A percentile compares a stretch with the other conserved stretches of the same genome.
Evolutionary conservation across 2,329 filamentous ascomycete genomes (phyloP).

Genomic region (Atkinsonella hypoxylon): DNA sequence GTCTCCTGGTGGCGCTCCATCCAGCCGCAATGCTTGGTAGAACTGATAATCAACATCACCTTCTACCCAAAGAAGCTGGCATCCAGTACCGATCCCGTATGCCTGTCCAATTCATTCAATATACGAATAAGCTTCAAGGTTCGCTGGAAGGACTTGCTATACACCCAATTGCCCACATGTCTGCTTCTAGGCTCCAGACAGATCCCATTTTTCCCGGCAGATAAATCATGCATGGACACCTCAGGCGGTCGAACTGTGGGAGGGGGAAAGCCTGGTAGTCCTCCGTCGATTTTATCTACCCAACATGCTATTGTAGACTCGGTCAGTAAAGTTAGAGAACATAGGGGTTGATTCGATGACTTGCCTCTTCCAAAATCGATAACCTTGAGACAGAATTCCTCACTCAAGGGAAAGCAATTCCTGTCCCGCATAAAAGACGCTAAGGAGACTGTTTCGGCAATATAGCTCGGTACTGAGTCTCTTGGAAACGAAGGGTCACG

Average conservation of each 20-base stretch:
- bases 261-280: not conserved
- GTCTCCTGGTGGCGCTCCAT: not conserved
- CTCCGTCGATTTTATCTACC: not conserved
- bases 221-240: not conserved
- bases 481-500: not conserved
- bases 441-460: not conserved
- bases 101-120: not conserved
- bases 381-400: not conserved
- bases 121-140: not conserved
- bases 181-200: not conserved
- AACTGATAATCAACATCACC: not conserved
- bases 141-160: not conserved
- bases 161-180: slow-evolving; percentile 1
- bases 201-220: not conserved
- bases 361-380: not conserved
- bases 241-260: not conserved
- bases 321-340: too few relatives aligned
- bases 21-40: not conserved
- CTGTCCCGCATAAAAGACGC: not conserved
- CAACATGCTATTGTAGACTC: not conserved
- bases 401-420: not conserved
- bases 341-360: too few relatives aligned
- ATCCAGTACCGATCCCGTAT: slow-evolving; percentile 1
- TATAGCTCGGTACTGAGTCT: not conserved
- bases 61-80: not conserved